Evolutionary conservation across 306 rosid species (phyloP).

Genomic region (Inga laurina): DNA sequence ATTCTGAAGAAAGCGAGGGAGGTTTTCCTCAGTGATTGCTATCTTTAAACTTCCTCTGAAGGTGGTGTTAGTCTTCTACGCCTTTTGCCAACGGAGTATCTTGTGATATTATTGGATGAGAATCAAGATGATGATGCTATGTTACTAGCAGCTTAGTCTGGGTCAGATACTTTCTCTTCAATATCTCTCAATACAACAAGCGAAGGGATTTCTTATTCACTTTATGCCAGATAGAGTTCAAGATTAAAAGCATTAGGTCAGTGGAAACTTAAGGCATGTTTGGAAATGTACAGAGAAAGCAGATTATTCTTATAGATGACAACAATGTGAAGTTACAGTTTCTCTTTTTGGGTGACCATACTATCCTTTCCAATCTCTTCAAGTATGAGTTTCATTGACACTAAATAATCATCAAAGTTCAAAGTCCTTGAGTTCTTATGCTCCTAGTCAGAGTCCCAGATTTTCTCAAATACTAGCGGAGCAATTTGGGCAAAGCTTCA

Average conservation of each 20-base stretch:
- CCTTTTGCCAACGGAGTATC: slow-evolving; percentile 90
- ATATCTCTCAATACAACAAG: slow-evolving; percentile 62
- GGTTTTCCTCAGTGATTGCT: slow-evolving; percentile 83
- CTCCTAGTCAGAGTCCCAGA: slow-evolving; percentile 60
- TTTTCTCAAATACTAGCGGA: slow-evolving; percentile 85
- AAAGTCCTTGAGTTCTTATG: slow-evolving; percentile 43
- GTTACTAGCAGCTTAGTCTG: slow-evolving; percentile 84
- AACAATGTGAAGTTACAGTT: slow-evolving; percentile 64
- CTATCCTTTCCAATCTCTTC: slow-evolving; percentile 75
- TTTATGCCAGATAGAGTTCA: slow-evolving; percentile 65
- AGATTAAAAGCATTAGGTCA: slow-evolving; percentile 70
- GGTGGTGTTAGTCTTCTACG: slow-evolving; percentile 66
- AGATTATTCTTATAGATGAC: slow-evolving; percentile 72
- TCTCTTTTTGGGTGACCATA: slow-evolving; percentile 88
- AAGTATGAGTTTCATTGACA: slow-evolving; percentile 69
- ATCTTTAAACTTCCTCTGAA: slow-evolving; percentile 69
- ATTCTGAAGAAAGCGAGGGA: slow-evolving; percentile 85
- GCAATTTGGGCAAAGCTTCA: slow-evolving; percentile 72
- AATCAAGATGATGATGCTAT: slow-evolving; percentile 87
- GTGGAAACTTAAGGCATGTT: slow-evolving; percentile 56
- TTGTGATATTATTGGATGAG: slow-evolving; percentile 76
- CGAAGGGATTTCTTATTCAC: slow-evolving; percentile 63
- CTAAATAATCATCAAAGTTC: slow-evolving; percentile 66
- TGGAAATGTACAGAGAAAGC: slow-evolving; percentile 54
- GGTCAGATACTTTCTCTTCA: slow-evolving; percentile 80